Base-by-base conservation (phyloP, 2,329 filamentous ascomycete genomes). In the Pseudogymnoascus sp. region DNA sequence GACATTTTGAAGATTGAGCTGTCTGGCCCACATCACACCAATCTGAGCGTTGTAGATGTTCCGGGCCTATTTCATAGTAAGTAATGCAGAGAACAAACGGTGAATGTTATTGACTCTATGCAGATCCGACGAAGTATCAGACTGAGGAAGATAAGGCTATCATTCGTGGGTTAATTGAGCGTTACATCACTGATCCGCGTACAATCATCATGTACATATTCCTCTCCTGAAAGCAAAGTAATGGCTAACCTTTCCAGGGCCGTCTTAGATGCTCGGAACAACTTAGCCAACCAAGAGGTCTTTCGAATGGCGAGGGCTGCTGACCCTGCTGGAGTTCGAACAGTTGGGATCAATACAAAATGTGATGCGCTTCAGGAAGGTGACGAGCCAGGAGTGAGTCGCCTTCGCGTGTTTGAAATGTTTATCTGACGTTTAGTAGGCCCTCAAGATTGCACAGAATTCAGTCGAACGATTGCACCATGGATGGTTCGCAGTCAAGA, bases 1-100 rank as follows among this genome's bases (percentile, higher is more conserved):
- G 59, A 64, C 3, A 64, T 65, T 33, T 35, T 65, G 5, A 56
- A 62, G 16, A 37, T 65, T 59, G 42, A 65, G 53, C 25, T 65
- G 56, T 63, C 23, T n/a, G 56, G 65, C 3, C 64, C 81, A 0
- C 70, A 76, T 4, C 75, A 76, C 25, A 78, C 78, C 1, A 77
- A 83, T 16, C 74, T 86, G 31, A 85, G 82, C 0, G 75, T 85
- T 35, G 81, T 86, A 4, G 82, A 86, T 67, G 74, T 85, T 1
- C 83, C 82, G 0, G 82, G 83, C 2, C 70, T 86, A 5, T 81
- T 84, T 60, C 75, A 79, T 31, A 75, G 76, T 0, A 47, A 18
- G 18, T 50, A 16, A 35, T 59, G 12, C 25, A 14, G 12, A 50
- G 7, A n/a, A 10, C 21, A 38, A 47, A 25, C 21, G 1, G n/a